phyloP scores from a whole-genome alignment of 1,284 basidiomycete genomes.

The Naganishia sp. region DNA sequence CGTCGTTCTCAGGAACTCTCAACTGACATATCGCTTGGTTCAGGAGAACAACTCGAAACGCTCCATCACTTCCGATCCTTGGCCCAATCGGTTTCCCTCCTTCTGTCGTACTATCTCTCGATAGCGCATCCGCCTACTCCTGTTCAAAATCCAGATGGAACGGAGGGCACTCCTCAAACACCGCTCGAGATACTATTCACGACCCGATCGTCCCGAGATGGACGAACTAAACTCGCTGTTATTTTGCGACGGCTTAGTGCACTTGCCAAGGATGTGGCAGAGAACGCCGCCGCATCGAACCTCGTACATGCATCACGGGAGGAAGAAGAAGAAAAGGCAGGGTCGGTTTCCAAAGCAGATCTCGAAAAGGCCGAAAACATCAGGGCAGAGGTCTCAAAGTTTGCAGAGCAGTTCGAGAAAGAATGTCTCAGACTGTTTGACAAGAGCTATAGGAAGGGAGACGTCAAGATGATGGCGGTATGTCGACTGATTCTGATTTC shows the following conservation, averaged over 20 bases:
- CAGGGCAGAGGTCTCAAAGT: conserved; percentile 75
- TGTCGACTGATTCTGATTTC: conserved; percentile 46
- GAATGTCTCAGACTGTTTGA: conserved; percentile 97
- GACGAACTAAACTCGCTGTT: conserved; percentile 83
- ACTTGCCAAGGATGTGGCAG: conserved; percentile 74
- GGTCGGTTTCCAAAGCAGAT: conserved; percentile 40
- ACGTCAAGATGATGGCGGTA: conserved; percentile 99
- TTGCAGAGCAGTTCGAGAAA: conserved; percentile 98
- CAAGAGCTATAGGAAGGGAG: conserved; percentile 88
- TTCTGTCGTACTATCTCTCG: conserved; percentile 95
- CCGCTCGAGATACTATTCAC: conserved; percentile 50
- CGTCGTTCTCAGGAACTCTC: neutral
- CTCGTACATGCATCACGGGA: conserved; percentile 32
- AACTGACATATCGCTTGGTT: neutral
- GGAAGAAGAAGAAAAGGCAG: conserved; percentile 32
- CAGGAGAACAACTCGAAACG: conserved; percentile 93
- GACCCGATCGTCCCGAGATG: conserved; percentile 69
- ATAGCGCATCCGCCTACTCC: conserved; percentile 82
- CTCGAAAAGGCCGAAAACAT: conserved; percentile 53
- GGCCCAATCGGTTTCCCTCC: conserved; percentile 88
- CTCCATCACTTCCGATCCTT: conserved; percentile 89
- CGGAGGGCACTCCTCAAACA: conserved; percentile 35
- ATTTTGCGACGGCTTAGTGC: conserved; percentile 83
- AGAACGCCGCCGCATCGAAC: conserved; percentile 44
- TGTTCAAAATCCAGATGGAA: conserved; percentile 57